phyloP scores from a whole-genome alignment of 2,329 filamentous ascomycete species.

The Gnomoniopsis smithogilvyi region DNA sequence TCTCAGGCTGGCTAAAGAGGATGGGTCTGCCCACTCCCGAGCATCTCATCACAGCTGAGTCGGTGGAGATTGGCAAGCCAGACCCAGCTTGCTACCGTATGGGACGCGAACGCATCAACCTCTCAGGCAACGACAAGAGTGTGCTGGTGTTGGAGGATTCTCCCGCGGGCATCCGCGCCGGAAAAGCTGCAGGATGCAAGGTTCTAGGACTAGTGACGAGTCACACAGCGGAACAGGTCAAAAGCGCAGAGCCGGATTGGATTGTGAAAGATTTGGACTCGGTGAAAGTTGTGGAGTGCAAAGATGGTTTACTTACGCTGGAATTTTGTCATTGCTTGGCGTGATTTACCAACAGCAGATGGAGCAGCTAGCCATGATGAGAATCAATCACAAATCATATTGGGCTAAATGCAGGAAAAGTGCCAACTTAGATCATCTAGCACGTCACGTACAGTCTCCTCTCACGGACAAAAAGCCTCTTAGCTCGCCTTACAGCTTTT shows the following conservation, averaged over 20 bases:
- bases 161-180: slow-evolving; percentile 77
- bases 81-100: slow-evolving; percentile 72
- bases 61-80: slow-evolving; percentile 72
- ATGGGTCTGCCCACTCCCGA: slow-evolving; percentile 63
- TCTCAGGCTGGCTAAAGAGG: slow-evolving; percentile 69
- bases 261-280: slow-evolving; percentile 77
- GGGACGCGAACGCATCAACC: slow-evolving; percentile 59
- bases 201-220: slow-evolving; percentile 85
- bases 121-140: slow-evolving; percentile 42
- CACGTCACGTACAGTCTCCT: too few relatives aligned
- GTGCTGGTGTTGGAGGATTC: slow-evolving; percentile 86
- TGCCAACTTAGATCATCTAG: too few relatives aligned
- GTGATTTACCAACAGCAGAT: slow-evolving; percentile 6
- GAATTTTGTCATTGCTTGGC: slow-evolving; percentile 63
- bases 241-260: slow-evolving; percentile 80
- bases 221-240: slow-evolving; percentile 70
- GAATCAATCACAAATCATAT: not conserved
- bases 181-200: slow-evolving; percentile 81
- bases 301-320: slow-evolving; percentile 59
- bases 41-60: slow-evolving; percentile 71
- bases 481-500: too few relatives aligned
- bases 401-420: not conserved
- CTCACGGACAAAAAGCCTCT: too few relatives aligned
- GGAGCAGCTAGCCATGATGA: not conserved
- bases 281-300: slow-evolving; percentile 59